Conservation (phyloP, 75 land plant species). For the Adiantum capillusveneris region DNA sequence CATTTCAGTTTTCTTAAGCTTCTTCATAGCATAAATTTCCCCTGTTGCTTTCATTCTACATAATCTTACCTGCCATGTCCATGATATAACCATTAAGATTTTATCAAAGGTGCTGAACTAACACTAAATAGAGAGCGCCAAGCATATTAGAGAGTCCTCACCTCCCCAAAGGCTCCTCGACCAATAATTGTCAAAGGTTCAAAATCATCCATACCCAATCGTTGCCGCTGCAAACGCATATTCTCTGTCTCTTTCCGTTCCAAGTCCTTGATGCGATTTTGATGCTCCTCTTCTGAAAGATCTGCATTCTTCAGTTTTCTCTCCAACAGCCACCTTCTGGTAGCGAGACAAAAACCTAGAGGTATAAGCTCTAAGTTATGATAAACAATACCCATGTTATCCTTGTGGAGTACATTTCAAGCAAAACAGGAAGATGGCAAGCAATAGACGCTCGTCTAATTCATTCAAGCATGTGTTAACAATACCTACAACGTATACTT, state of each 20-base stretch:
- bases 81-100: too few species aligned
- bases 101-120: too few species aligned
- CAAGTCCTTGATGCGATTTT: slow-evolving; percentile 54
- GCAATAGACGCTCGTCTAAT: too few species aligned
- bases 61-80: slow-evolving; percentile 57
- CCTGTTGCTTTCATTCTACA: slow-evolving; percentile 75
- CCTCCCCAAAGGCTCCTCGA: slow-evolving; percentile 86
- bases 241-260: slow-evolving; percentile 78
- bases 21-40: slow-evolving; percentile 87
- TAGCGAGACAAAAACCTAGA: background rate
- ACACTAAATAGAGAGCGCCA: too few species aligned
- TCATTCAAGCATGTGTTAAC: too few species aligned
- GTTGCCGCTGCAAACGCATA: slow-evolving; percentile 74
- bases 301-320: slow-evolving; percentile 54
- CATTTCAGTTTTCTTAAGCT: slow-evolving; percentile 90
- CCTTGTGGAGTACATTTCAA: too few species aligned
- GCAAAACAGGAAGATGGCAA: too few species aligned
- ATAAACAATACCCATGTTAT: background rate
- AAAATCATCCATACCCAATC: slow-evolving; percentile 84
- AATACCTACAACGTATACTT: too few species aligned
- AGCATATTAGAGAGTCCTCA: too few species aligned
- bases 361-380: background rate
- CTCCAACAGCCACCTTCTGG: slow-evolving; percentile 63
- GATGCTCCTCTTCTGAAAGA: slow-evolving; percentile 65
- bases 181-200: slow-evolving; percentile 77